Evolutionary conservation across 768 basidiomycete species (phyloP), one percentile per base, ranked within the genome.

Genomic region (Paxillus rubicundulus): DNA sequence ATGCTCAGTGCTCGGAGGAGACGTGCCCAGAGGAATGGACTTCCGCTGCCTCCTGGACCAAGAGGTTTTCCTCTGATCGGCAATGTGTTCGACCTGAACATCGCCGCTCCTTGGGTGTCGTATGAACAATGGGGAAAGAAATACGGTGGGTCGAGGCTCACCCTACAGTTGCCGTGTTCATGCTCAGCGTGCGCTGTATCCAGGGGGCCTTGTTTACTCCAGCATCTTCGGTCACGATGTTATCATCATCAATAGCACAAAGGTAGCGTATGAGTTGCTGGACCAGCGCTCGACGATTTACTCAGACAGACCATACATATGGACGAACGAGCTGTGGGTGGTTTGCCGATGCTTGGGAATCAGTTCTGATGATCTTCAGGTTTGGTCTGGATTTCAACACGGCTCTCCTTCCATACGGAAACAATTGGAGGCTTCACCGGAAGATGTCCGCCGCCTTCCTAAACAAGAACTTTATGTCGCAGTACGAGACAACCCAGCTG

Each of bases 1-100:
- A 24, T 18, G 14, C 21, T 64, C 45, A 44, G 32, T 6, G 27
- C 2, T 4, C 67, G 66, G 67, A 48, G 55, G 39, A 39, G 42
- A 27, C 37, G 41, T 21, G 53, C 45, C 20, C 47, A 45, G 41
- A 55, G 59, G 38, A 28, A 39, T 9, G 61, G 65, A 3, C 49
- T 61, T 42, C 64, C 74, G 9, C 71, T 81, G 14, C 77, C 77
- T 32, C 78, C 77, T 14, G 83, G 82, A 13, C 83, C 83, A 0
- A 74, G 67, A 47, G 77, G 77, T 40, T 66, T 83, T 34, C 70
- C 69, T 4, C 47, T 72, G 18, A 27, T 69, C 4, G 70, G 69
- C 2, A 65, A 53, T 38, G 14, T 52, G 7, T 45, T 64, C 13
- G 55, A 62, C 27, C 9, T 72, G 39, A 42, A 69, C 27, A 3